These are phyloP conservation scores for Leccinum fibrillosum DNA, from an alignment of 768 basidiomycete species.

Conservation along the genomic window DNA sequence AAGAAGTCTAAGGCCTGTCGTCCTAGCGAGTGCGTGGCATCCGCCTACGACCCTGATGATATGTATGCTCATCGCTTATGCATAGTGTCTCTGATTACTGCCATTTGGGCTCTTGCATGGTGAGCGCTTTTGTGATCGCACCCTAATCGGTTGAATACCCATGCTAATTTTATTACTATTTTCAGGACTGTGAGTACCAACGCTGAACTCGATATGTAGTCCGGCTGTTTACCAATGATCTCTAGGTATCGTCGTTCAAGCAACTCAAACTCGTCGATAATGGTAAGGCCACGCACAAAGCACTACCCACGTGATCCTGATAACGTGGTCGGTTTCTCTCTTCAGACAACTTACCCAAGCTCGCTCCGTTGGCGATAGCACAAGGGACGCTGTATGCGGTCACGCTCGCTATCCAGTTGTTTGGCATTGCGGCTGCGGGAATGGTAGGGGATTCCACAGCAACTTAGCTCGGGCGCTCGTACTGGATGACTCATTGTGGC, in stretches of 20 bases:
- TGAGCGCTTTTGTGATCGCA: conserved; percentile 35
- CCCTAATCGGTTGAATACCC: neutral
- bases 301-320: neutral
- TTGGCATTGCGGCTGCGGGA: conserved; percentile 50
- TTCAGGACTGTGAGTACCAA: conserved; percentile 23
- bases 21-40: conserved; percentile 40
- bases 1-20: conserved; percentile 59
- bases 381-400: conserved; percentile 57
- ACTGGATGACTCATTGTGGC: neutral
- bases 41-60: neutral
- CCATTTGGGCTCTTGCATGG: conserved; percentile 63
- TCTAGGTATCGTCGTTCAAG: conserved; percentile 61
- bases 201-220: neutral
- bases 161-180: neutral
- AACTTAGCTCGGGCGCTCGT: neutral
- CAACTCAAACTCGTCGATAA: conserved; percentile 44
- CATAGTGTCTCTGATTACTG: conserved; percentile 42
- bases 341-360: conserved; percentile 40
- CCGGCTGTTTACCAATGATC: neutral
- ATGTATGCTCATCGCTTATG: neutral
- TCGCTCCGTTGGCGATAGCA: conserved; percentile 55
- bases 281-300: conserved; percentile 35
- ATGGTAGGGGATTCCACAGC: conserved; percentile 39
- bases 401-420: conserved; percentile 48
- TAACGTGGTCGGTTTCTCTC: neutral